Conservation (phyloP, 768 basidiomycete genomes). For the Rhizopogon rudus region DNA sequence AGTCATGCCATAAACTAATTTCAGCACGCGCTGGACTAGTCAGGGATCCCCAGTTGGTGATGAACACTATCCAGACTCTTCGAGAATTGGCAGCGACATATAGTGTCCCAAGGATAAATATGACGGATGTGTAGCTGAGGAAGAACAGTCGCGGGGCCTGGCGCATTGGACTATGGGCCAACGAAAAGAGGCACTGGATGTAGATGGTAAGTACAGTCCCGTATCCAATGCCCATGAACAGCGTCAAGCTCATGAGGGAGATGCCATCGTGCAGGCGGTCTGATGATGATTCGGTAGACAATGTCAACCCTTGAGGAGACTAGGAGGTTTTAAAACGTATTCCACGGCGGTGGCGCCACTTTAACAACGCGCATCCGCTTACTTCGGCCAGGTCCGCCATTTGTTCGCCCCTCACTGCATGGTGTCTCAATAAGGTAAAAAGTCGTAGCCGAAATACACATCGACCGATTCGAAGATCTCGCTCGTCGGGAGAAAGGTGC, state of each 20-base stretch:
- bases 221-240: not conserved
- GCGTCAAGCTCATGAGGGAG: not conserved
- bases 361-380: too few species aligned
- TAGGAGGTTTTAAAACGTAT: not conserved
- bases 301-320: not conserved
- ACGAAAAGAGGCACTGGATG: not conserved
- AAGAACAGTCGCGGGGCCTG: slow-evolving; percentile 11
- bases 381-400: too few species aligned
- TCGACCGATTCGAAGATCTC: too few species aligned
- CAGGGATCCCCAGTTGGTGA: slow-evolving; percentile 23
- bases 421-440: too few species aligned
- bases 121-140: slow-evolving; percentile 18
- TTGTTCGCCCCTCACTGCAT: too few species aligned
- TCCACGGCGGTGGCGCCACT: too few species aligned
- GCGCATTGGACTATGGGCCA: not conserved
- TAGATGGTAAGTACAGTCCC: not conserved
- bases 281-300: not conserved
- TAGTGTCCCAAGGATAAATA: slow-evolving; percentile 24
- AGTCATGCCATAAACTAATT: slow-evolving; percentile 20
- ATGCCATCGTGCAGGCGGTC: not conserved
- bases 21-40: slow-evolving; percentile 14
- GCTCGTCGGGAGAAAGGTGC: too few species aligned
- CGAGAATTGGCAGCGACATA: slow-evolving; percentile 24
- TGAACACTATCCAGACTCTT: slow-evolving; percentile 22
- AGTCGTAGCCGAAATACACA: too few species aligned